These are phyloP conservation scores for Annulohypoxylon bovei DNA, from an alignment of 495 filamentous ascomycete genomes.

Conservation along the genomic window DNA sequence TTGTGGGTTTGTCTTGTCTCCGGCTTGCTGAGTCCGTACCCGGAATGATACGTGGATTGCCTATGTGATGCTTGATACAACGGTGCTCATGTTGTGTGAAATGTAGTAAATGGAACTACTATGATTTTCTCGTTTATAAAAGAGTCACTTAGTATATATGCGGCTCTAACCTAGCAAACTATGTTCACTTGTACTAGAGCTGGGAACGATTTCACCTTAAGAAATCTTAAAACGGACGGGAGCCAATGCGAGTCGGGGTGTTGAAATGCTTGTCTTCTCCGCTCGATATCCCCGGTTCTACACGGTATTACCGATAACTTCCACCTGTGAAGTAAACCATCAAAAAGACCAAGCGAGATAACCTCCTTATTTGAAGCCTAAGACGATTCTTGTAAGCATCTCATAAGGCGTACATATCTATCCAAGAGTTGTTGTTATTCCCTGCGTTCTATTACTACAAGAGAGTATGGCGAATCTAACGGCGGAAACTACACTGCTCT, in stretches of 20 bases:
- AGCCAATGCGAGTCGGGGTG: slow-evolving; percentile 26
- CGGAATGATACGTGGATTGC: not conserved
- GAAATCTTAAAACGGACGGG: slow-evolving; percentile 9
- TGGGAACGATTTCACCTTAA: too few relatives aligned
- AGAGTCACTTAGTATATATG: too few relatives aligned
- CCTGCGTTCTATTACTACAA: not conserved
- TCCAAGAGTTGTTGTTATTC: not conserved
- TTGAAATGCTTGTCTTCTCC: slow-evolving; percentile 9
- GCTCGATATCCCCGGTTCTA: not conserved
- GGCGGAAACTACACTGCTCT: not conserved
- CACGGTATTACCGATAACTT: not conserved
- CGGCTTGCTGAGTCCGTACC: not conserved
- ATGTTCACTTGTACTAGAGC: too few relatives aligned
- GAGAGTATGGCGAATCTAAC: not conserved
- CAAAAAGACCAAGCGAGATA: not conserved
- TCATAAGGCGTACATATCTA: not conserved
- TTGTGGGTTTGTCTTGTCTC: not conserved
- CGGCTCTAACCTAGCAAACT: too few relatives aligned
- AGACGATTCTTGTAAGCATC: not conserved
- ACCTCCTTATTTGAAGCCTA: not conserved
- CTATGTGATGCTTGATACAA: not conserved
- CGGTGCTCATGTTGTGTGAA: not conserved
- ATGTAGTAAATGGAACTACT: not conserved
- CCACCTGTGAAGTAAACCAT: not conserved
- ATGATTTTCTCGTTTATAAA: too few relatives aligned